Base-by-base conservation (phyloP, 1,284 basidiomycete genomes). In the Cryptococcus wingfieldii region DNA sequence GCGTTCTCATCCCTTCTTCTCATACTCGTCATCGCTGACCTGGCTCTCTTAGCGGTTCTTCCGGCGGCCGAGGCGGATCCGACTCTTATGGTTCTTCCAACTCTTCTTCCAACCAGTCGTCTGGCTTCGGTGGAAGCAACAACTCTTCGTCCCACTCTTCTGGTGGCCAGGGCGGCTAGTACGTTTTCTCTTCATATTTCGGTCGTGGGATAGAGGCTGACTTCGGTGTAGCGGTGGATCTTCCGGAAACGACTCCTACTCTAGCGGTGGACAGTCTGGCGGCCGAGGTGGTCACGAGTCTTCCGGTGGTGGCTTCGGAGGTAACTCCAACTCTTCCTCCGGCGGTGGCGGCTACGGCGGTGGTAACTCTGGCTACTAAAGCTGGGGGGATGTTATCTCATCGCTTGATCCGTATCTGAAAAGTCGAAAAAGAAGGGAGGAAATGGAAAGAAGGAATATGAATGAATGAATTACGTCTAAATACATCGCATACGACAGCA, bases 31-130 rank as follows among this genome's bases (percentile, higher is more conserved):
- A 34, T 34, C 31, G 10, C 31, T 34, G 31, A 34, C 31, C 31
- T 34, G 31, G 31, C 10, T 19, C 2, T 37, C 23, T 43, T 23
- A 18, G 23, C 28, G 53, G 53, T 34, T 47, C 46, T 28, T 54
- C 47, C 14, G 53, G 47, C 34, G 47, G 47, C 14, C 41, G 31
- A 25, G 53, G 53, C 23, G 53, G 53, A 5, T 18, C 18, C 27
- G 46, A 47, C 46, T 47, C 46, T 16, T 47, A 47, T 23, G 54
- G 54, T 39, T 55, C 50, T 47, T 31, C 47, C 38, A 37, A 55
- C 42, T 38, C 39, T 25, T 50, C 37, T 48, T 39, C 27, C 37
- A 43, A 43, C 43, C 25, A 27, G 13, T 31, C 27, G 8, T 43
- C 44, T 39, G 37, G 38, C 31, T 39, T 39, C 14, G 50, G 39